Conservation (phyloP, 495 filamentous ascomycete genomes). For the Jackrogersella minutella region DNA sequence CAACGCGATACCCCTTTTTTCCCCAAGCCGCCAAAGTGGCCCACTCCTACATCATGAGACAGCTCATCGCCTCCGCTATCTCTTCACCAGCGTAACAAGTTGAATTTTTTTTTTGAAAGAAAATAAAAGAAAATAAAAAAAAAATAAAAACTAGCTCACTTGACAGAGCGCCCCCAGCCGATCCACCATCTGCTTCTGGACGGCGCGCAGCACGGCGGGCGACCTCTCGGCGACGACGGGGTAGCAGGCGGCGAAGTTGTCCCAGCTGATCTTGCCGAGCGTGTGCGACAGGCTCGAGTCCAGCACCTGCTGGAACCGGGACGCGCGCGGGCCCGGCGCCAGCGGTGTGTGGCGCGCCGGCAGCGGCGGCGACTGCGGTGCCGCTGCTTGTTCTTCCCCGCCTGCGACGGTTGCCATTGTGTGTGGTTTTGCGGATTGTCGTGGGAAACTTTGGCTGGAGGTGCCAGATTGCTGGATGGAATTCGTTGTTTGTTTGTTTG, state of each 20-base stretch:
- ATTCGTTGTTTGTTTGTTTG: background rate
- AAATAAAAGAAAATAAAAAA: background rate
- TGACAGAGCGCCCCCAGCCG: slow-evolving; percentile 67
- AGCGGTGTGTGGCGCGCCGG: slow-evolving; percentile 64
- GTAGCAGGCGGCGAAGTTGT: slow-evolving; percentile 87
- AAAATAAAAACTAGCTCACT: slow-evolving; percentile 40
- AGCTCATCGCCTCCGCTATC: too few species aligned
- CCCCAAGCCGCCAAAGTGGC: too few species aligned
- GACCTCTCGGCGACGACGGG: slow-evolving; percentile 78
- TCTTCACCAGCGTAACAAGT: too few species aligned
- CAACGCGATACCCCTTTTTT: too few species aligned
- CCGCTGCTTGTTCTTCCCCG: slow-evolving; percentile 17
- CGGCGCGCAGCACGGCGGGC: slow-evolving; percentile 68
- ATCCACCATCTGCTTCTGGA: slow-evolving; percentile 75
- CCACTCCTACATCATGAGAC: too few species aligned
- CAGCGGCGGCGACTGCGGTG: slow-evolving; percentile 54
- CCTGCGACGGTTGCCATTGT: slow-evolving; percentile 14
- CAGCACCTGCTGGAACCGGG: slow-evolving; percentile 74
- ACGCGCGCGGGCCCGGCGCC: slow-evolving; percentile 78
- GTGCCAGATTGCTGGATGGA: too few species aligned
- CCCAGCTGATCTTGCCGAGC: slow-evolving; percentile 74
- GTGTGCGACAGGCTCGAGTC: slow-evolving; percentile 72
- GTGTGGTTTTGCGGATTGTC: background rate
- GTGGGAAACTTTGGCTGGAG: too few species aligned
- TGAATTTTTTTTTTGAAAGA: too few species aligned